Percentiles rank a stretch among this genome's conserved stretches.
Conservation (phyloP, 805 yeast genomes). For the Pichia eremophila region DNA sequence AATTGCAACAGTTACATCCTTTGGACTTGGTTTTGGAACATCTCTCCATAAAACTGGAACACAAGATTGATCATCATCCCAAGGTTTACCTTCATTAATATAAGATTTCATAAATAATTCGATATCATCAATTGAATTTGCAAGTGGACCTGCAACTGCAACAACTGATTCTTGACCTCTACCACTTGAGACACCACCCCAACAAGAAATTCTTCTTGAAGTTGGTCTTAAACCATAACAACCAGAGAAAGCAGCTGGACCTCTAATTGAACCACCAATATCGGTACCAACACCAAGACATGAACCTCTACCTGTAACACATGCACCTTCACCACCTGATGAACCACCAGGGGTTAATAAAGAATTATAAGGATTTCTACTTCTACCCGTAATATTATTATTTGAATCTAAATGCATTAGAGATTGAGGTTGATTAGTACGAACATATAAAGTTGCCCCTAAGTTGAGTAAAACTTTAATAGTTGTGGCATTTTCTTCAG, state of each 20-base stretch:
- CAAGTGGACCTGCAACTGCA: conserved; percentile 61
- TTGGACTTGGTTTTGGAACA: conserved; percentile 30
- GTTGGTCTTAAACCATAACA: conserved; percentile 57
- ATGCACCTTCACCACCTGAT: conserved; percentile 64
- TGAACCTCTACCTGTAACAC: conserved; percentile 50
- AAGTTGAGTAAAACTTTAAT: conserved; percentile 37
- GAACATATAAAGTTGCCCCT: conserved; percentile 55
- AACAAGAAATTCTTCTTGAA: conserved; percentile 39
- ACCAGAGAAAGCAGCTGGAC: conserved; percentile 60
- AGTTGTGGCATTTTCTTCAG: conserved; percentile 38
- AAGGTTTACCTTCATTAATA: conserved; percentile 55
- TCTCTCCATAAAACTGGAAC: conserved; percentile 47
- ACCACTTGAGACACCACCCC: conserved; percentile 44
- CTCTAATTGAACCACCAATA: conserved; percentile 63
- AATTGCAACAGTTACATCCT: conserved; percentile 47
- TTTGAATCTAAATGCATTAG: conserved; percentile 61
- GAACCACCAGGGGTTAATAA: conserved; percentile 62
- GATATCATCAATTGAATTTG: conserved; percentile 55
- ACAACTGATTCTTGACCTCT: conserved; percentile 58
- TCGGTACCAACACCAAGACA: conserved; percentile 54
- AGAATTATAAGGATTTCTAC: conserved; percentile 50
- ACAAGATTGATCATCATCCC: conserved; percentile 39
- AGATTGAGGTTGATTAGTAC: conserved; percentile 63
- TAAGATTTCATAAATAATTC: conserved; percentile 58
- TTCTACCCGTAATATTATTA: conserved; percentile 50